A percentile compares a stretch with the other conserved stretches of the same genome.
phyloP scores from a whole-genome alignment of 2,329 filamentous ascomycete species.

The Boeremia exigua region DNA sequence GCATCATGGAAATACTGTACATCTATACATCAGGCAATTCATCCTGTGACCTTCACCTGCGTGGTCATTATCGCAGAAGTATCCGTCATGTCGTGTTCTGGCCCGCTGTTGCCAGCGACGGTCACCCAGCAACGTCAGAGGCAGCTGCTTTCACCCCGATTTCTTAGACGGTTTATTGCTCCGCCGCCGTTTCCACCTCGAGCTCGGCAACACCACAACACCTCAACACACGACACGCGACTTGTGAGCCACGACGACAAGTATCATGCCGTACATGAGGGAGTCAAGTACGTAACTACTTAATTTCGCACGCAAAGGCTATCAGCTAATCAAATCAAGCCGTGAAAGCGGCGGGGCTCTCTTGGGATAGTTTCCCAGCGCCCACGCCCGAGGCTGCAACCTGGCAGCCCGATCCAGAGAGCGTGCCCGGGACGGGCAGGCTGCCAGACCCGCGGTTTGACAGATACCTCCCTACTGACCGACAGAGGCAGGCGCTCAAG shows the following conservation, averaged over 20 bases:
- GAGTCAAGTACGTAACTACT: not conserved
- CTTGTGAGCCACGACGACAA: no score
- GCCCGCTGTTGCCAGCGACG: not conserved
- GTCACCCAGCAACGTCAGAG: not conserved
- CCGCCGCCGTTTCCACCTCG: not conserved
- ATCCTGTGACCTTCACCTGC: not conserved
- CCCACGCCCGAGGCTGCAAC: constrained; percentile 13
- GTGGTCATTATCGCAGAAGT: not conserved
- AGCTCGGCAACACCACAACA: not conserved
- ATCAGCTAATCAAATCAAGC: not conserved
- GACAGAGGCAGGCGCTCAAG: not conserved
- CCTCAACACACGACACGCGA: no score
- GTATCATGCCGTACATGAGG: not conserved
- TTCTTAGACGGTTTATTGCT: not conserved
- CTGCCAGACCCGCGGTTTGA: constrained; percentile 15
- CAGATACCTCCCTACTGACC: not conserved
- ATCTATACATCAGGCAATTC: no score
- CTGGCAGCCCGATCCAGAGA: constrained; percentile 18
- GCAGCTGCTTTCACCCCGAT: constrained; percentile 16
- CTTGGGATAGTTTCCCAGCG: constrained; percentile 18
- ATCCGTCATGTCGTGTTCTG: not conserved
- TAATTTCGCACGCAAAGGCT: not conserved
- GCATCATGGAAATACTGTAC: not conserved
- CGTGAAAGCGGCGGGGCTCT: not conserved
- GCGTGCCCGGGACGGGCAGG: constrained; percentile 4